phyloP scores from a whole-genome alignment of 106 monocot species.

The Dendrobium officinale region DNA sequence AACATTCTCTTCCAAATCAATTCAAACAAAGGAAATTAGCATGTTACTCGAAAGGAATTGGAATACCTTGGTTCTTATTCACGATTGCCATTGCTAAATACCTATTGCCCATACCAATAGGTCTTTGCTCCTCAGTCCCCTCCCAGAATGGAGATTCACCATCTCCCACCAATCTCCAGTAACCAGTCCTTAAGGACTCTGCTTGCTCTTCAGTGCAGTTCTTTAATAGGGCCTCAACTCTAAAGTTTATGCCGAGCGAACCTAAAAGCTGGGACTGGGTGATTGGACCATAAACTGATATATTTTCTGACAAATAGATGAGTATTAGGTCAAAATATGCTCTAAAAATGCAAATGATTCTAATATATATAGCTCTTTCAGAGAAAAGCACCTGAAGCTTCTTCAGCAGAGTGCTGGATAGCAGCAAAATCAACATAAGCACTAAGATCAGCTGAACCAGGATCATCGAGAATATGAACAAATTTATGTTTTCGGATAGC shows the following conservation, averaged over 20 bases:
- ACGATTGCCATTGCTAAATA: conserved; percentile 89
- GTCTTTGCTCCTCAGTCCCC: conserved; percentile 72
- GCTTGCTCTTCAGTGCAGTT: conserved; percentile 85
- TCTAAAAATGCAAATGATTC: background rate
- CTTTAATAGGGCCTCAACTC: conserved; percentile 67
- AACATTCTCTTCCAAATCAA: background rate
- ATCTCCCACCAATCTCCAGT: conserved; percentile 93
- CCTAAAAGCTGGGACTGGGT: conserved; percentile 89
- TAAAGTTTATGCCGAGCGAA: conserved; percentile 88
- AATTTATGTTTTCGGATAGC: conserved; percentile 91
- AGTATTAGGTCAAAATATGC: conserved; percentile 1
- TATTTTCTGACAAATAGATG: conserved; percentile 32
- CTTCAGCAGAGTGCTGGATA: conserved; percentile 68
- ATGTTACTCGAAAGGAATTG: conserved; percentile 51
- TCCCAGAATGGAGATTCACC: conserved; percentile 99
- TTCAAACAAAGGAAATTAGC: background rate
- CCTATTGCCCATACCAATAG: conserved; percentile 82
- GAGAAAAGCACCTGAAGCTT: conserved; percentile 55
- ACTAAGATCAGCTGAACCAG: conserved; percentile 92
- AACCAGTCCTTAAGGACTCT: conserved; percentile 58
- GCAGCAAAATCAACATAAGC: conserved; percentile 89
- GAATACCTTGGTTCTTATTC: conserved; percentile 88
- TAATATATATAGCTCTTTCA: background rate
- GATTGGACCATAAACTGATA: conserved; percentile 83
- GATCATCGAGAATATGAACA: conserved; percentile 72